Evolutionary conservation across 179 eudicot genomes (phyloP).

Genomic region (Carnegiea gigantea): DNA sequence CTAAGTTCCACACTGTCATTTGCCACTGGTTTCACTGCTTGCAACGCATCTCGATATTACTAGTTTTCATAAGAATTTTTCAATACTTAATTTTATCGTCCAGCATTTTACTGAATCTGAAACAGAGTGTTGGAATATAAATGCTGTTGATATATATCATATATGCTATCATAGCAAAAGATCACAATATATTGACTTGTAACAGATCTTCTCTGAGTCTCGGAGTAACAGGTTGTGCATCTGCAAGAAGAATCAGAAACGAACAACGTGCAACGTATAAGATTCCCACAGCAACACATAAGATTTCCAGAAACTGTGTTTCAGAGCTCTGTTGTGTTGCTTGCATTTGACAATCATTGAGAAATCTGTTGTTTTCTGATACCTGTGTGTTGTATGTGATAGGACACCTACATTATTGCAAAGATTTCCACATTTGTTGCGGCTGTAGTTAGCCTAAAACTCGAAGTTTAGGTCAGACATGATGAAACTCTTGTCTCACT

Average conservation of each 20-base stretch:
- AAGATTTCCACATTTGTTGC: neutral
- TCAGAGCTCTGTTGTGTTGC: neutral
- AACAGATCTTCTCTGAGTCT: too few species aligned
- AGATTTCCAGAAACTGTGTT: neutral
- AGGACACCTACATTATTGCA: neutral
- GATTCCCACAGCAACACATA: neutral
- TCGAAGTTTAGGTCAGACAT: neutral
- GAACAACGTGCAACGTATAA: neutral
- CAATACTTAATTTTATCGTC: neutral
- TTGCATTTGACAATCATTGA: neutral
- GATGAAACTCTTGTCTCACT: neutral
- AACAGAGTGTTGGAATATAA: neutral
- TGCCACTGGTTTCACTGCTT: neutral
- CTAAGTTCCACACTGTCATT: too few species aligned
- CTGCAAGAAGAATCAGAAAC: neutral
- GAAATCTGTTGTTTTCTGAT: neutral
- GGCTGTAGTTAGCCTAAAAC: neutral
- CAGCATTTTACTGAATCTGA: neutral
- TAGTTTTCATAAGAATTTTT: neutral
- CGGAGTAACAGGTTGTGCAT: neutral
- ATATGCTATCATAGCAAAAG: too few species aligned
- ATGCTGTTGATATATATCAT: neutral
- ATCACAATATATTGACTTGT: too few species aligned
- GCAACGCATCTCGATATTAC: neutral
- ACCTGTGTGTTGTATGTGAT: neutral